phyloP scores from a whole-genome alignment of 108 stramenopile species.

The Discostella pseudostelligera region DNA sequence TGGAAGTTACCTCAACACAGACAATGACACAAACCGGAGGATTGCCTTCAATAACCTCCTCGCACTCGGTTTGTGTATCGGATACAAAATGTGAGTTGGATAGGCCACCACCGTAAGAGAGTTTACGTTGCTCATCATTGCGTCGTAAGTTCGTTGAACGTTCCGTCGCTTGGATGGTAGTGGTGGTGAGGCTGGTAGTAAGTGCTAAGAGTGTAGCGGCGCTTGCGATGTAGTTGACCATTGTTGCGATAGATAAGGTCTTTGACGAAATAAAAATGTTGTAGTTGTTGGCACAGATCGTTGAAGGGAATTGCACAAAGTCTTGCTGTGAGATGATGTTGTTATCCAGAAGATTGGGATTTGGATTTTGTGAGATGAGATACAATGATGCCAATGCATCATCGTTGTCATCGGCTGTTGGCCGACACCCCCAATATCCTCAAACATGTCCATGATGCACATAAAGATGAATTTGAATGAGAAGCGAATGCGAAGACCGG shows the following conservation, averaged over 20 bases:
- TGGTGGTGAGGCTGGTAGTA: not conserved
- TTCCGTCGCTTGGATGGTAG: not conserved
- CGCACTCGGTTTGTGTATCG: not conserved
- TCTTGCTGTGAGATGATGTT: too few species aligned
- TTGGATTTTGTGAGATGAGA: too few species aligned
- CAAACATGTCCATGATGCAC: too few species aligned
- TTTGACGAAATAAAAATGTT: not conserved
- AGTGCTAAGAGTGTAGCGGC: not conserved
- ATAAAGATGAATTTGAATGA: too few species aligned
- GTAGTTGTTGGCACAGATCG: not conserved
- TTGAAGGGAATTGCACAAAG: too few species aligned
- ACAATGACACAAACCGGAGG: not conserved
- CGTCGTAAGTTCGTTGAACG: not conserved
- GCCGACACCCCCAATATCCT: too few species aligned
- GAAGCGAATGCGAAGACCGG: too few species aligned
- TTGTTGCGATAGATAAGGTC: not conserved
- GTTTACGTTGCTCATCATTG: not conserved
- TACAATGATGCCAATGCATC: too few species aligned
- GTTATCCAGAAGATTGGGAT: too few species aligned
- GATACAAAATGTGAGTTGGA: not conserved
- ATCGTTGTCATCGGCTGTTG: too few species aligned
- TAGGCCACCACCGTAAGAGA: not conserved
- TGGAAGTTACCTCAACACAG: conserved; percentile 6
- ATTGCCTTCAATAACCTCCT: not conserved
- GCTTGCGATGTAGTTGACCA: not conserved